A percentile compares a stretch with the other conserved stretches of the same genome.
These are phyloP conservation scores for Solanum arcanum DNA, from an alignment of 257 asterid species.

Conservation along the genomic window DNA sequence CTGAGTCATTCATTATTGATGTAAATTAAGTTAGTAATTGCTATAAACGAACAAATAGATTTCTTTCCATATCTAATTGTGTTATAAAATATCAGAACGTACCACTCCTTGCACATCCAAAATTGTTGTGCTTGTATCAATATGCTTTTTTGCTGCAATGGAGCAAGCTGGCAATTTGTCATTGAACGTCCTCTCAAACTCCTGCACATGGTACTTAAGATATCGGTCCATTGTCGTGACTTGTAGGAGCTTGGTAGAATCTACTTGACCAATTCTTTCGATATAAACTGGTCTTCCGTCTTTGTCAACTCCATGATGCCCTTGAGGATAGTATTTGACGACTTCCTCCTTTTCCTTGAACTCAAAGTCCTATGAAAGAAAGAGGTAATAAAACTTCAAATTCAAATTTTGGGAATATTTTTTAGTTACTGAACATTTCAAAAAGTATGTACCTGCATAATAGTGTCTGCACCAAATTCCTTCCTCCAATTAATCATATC, in stretches of 20 bases:
- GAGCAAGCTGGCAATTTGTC: constrained; percentile 93
- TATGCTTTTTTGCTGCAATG: constrained; percentile 67
- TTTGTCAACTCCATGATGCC: constrained; percentile 91
- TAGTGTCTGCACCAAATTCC: constrained; percentile 71
- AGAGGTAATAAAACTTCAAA: background rate
- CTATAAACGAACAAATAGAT: background rate
- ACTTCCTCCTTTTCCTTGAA: constrained; percentile 86
- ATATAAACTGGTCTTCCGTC: constrained; percentile 87
- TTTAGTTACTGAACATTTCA: background rate
- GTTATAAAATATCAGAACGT: background rate
- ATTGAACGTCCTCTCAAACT: constrained; percentile 80
- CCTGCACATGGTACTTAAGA: constrained; percentile 77
- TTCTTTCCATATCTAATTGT: background rate
- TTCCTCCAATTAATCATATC: constrained; percentile 98
- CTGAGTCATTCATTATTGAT: constrained; percentile 20
- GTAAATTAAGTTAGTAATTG: background rate
- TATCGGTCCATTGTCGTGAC: constrained; percentile 85
- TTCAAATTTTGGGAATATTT: background rate
- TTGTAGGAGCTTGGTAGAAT: constrained; percentile 76
- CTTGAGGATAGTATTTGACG: constrained; percentile 86
- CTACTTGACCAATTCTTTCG: constrained; percentile 84
- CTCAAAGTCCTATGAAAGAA: constrained; percentile 43
- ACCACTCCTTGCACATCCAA: constrained; percentile 99
- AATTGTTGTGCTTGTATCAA: constrained; percentile 96
- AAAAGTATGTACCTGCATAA: constrained; percentile 48